These are phyloP conservation scores for Pythium apleroticum DNA, from an alignment of 352 stramenopile species.

Conservation along the genomic window DNA sequence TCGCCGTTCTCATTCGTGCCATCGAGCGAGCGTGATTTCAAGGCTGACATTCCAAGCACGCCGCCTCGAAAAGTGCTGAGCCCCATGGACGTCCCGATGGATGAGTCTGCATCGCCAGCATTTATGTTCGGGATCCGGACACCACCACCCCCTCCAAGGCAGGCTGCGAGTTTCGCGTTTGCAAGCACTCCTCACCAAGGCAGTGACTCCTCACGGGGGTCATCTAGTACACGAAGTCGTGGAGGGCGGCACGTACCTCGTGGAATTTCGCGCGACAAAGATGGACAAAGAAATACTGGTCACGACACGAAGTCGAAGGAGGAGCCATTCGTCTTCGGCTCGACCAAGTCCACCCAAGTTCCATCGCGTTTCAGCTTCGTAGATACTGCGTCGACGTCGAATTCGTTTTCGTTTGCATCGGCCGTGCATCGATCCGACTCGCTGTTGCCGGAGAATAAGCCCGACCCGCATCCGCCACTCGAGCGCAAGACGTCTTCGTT, in stretches of 20 bases:
- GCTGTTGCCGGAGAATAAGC: background rate
- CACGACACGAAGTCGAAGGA: background rate
- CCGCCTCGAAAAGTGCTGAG: conserved; percentile 6
- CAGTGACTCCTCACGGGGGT: background rate
- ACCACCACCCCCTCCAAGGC: background rate
- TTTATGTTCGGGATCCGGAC: conserved; percentile 12
- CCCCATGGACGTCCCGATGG: conserved; percentile 32
- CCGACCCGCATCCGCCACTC: background rate
- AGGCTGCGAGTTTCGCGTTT: conserved; percentile 1
- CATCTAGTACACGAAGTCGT: background rate
- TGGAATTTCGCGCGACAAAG: background rate
- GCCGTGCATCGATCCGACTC: background rate
- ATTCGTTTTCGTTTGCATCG: background rate
- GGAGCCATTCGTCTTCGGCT: background rate
- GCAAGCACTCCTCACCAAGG: background rate
- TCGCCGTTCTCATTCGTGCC: conserved; percentile 11
- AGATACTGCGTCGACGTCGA: background rate
- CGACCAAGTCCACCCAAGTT: background rate
- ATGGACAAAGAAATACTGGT: background rate
- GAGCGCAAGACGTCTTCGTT: conserved; percentile 12
- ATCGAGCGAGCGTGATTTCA: background rate
- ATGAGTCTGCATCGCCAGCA: conserved; percentile 4
- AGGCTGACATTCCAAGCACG: background rate
- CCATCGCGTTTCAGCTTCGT: background rate
- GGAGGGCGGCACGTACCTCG: background rate